Evolutionary conservation across 768 basidiomycete genomes (phyloP).

Genomic region (Pulveroboletus ravenelii): DNA sequence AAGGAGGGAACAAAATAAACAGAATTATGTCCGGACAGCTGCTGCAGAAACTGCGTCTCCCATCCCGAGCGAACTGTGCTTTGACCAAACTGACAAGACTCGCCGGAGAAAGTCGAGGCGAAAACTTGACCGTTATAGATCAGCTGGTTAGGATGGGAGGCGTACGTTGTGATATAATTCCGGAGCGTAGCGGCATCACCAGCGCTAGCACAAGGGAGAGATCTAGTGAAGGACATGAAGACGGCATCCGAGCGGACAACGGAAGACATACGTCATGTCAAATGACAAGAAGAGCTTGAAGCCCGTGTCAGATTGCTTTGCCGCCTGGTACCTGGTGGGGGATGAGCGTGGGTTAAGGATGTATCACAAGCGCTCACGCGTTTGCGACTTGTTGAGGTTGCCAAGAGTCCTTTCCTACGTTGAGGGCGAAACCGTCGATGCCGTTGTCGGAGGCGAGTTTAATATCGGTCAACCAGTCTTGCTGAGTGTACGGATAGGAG

Average conservation of each 20-base stretch:
- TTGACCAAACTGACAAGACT: constrained; percentile 64
- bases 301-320: constrained; percentile 42
- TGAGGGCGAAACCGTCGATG: constrained; percentile 69
- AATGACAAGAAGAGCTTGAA: constrained; percentile 78
- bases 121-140: constrained; percentile 44
- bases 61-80: constrained; percentile 48
- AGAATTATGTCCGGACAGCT: constrained; percentile 40
- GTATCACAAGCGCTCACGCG: constrained; percentile 42
- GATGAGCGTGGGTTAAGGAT: constrained; percentile 12
- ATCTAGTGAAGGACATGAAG: constrained; percentile 31
- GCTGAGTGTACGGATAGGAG: constrained; percentile 51
- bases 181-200: constrained; percentile 48
- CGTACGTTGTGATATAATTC: constrained; percentile 49
- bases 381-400: constrained; percentile 55
- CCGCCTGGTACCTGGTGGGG: constrained; percentile 48
- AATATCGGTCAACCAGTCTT: constrained; percentile 48
- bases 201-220: constrained; percentile 47
- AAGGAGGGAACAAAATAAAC: constrained; percentile 68
- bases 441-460: constrained; percentile 50
- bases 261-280: constrained; percentile 62
- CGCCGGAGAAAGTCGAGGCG: constrained; percentile 70
- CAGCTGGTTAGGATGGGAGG: constrained; percentile 57
- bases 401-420: constrained; percentile 63
- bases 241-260: neutral
- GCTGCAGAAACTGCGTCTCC: constrained; percentile 48